Base-by-base conservation (phyloP, 306 rosid species). In the Sphenostylis stenocarpa region DNA sequence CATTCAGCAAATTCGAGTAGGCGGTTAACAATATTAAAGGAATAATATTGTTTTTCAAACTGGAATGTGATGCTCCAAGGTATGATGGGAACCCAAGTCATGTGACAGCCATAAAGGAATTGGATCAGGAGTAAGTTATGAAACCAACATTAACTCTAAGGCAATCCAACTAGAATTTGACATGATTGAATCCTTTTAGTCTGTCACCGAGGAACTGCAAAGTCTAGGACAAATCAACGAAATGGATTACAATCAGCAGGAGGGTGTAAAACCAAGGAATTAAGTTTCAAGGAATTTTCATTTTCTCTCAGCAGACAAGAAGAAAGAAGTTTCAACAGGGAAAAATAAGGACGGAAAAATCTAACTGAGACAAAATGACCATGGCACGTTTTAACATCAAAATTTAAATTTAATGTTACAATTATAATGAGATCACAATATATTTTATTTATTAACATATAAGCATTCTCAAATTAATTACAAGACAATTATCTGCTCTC, bases 121-220 rank as follows among this genome's bases (percentile, higher is more conserved):
- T 58, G 20, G 38, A 56, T 21, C 61, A 72, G 64, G 70, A 17
- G 41, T 58, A 60, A n/a, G 26, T 51, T 26, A 49, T 60, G 74
- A 68, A n/a, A 47, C 62, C 83, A 52, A 72, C 66, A 38, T 36
- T 36, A 43, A 28, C 77, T 70, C 69, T 69, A 71, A 71, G 34
- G 75, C 88, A 78, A 72, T 62, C 82, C 81, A 76, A 72, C 63
- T 52, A 81, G 38, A 79, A 41, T 36, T 82, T 82, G 88, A 81
- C 76, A 70, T 67, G 79, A 63, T 21, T 16, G 76, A 70, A 63
- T 72, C 79, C 80, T 73, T 29, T 70, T 64, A 69, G 76, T 43
- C 82, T 71, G 84, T 87, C 91, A 87, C 91, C 88, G 88, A 70
- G 88, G 91, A 85, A 85, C 91, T 73, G 88, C 88, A 85, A 84